Base-by-base conservation (phyloP, 805 yeast genomes). In the Tetrapisispora phaffii region DNA sequence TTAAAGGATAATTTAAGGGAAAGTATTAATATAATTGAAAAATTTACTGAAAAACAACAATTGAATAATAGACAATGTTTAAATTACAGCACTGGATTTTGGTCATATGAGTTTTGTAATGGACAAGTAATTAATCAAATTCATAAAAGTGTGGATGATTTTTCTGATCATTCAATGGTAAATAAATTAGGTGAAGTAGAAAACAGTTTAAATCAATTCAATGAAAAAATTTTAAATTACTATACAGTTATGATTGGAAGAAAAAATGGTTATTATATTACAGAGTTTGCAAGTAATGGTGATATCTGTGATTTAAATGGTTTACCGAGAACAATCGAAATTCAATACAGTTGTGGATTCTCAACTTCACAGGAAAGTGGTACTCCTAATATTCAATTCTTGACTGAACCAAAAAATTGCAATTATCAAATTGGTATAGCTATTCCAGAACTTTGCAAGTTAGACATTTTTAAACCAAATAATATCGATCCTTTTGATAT, bases 261-360 rank as follows among this genome's bases (percentile, higher is more conserved):
- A 54, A n/a, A 62, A 19, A 66, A 63, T n/a, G 56, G 61, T 35
- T 57, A 58, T 35, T 61, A 62, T 39, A 47, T 64, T 3, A 58
- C 59, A 41, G 60, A 62, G 37, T 37, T 46, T 12, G 57, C 79
- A 57, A 63, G 62, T 47, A 45, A 65, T 59, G 93, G 90, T 7
- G 73, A 73, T 17, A 44, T 66, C 4, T 83, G 93, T 62, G 85
- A 78, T 52, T 57, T 78, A 40, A 80, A 84, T 0, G 70, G 70
- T 2, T 57, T 63, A 22, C 74, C 74, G 2, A 69, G 90, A 42
- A 56, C 67, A 2, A 65, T 75, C 3, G 83, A 79, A 46, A 63
- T 83, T 5, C 72, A 71, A 41, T 81, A 76, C 56, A 65, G 68
- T 34, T 83, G 90, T 59, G 69, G 70, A 3, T 26, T 31, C 15